These are phyloP conservation scores for Cicer pinnatifidum DNA, from an alignment of 306 rosid species.

Conservation along the genomic window DNA sequence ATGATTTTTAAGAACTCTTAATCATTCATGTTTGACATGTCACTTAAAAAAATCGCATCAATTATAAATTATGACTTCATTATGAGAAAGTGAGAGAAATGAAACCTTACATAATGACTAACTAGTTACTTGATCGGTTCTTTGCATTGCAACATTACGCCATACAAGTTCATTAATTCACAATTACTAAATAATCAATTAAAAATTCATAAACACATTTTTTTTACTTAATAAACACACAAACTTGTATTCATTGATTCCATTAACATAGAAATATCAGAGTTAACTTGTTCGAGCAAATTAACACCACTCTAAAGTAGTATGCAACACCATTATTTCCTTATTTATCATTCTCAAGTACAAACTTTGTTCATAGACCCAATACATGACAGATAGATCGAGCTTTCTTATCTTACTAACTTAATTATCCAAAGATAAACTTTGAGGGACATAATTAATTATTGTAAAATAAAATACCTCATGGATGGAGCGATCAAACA, in stretches of 20 bases:
- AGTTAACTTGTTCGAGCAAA: background rate
- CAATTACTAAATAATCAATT: too few relatives aligned
- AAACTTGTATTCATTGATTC: background rate
- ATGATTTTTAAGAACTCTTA: too few relatives aligned
- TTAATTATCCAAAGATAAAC: background rate
- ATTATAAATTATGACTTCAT: too few relatives aligned
- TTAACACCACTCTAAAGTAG: background rate
- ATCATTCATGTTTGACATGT: too few relatives aligned
- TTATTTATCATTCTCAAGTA: slow-evolving; percentile 21
- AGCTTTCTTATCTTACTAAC: background rate
- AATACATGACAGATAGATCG: background rate
- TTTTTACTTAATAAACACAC: background rate
- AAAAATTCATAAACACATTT: too few relatives aligned
- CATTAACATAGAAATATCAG: background rate
- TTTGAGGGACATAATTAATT: background rate
- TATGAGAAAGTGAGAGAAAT: too few relatives aligned
- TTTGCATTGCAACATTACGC: too few relatives aligned
- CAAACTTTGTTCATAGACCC: background rate
- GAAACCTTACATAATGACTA: too few relatives aligned
- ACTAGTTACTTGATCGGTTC: too few relatives aligned
- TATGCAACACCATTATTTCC: background rate
- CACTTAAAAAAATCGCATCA: too few relatives aligned
- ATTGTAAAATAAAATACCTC: slow-evolving; percentile 1
- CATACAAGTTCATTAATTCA: too few relatives aligned
- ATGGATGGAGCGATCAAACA: background rate